These are phyloP conservation scores for Pochonia chlamydosporia DNA, from an alignment of 2,329 filamentous ascomycete species.

Conservation along the genomic window DNA sequence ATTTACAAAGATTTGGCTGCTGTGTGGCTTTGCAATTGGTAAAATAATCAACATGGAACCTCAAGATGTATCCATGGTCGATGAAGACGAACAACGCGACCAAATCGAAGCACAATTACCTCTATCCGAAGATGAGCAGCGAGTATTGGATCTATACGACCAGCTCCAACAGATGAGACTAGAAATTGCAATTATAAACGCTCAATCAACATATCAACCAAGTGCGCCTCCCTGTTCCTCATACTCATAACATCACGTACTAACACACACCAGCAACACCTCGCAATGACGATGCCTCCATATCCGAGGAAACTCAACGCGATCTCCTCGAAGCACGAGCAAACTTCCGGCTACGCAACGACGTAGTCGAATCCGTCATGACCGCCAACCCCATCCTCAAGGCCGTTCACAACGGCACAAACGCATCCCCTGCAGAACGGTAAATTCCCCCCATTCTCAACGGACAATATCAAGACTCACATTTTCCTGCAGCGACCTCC, in stretches of 20 bases:
- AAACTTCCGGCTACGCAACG: constrained; percentile 62
- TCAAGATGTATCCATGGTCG: constrained; percentile 21
- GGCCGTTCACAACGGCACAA: constrained; percentile 64
- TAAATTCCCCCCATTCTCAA: constrained; percentile 26
- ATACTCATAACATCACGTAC: background rate
- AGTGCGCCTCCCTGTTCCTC: constrained; percentile 20
- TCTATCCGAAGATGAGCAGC: constrained; percentile 61
- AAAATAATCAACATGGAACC: background rate
- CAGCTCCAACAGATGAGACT: constrained; percentile 64
- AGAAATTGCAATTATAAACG: constrained; percentile 61
- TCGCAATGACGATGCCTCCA: constrained; percentile 38
- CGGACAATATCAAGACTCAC: background rate
- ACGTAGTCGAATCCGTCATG: constrained; percentile 62
- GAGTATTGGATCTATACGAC: constrained; percentile 65
- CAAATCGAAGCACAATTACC: constrained; percentile 37
- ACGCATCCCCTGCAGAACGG: constrained; percentile 63
- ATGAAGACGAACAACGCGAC: constrained; percentile 10
- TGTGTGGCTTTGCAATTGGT: too few species aligned
- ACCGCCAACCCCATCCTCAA: constrained; percentile 71
- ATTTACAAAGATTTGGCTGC: background rate
- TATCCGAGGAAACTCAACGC: constrained; percentile 53
- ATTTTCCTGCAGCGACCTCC: constrained; percentile 48
- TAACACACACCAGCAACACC: constrained; percentile 9
- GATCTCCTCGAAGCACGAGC: constrained; percentile 66
- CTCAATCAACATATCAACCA: constrained; percentile 32